Evolutionary conservation across 768 basidiomycete genomes (phyloP), one percentile per base, ranked within the genome.

Genomic region (Leccinellum luteum): DNA sequence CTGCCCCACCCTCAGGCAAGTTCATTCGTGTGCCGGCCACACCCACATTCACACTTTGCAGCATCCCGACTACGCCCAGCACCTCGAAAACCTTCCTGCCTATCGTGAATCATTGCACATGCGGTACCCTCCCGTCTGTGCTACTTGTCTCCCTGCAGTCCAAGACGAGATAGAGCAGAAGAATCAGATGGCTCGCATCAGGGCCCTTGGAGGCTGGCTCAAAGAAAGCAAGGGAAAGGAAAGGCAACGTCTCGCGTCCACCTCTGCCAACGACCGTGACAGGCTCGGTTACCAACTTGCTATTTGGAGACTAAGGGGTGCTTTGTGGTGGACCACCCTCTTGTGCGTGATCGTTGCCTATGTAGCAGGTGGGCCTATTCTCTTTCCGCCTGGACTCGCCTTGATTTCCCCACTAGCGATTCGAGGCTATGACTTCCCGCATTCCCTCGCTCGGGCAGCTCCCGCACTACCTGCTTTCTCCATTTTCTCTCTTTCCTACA

Each of bases 101-200:
- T 96, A 97, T 72, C 81, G 83, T 41, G 79, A 82, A 61, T 89
- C 87, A 1, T 76, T 98, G 19, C 83, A 94, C 62, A 59, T 74
- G 13, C 89, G 94, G 9, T 97, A 97, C 68, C 94, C 95, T 9
- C 92, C 89, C 2, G 87, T 96, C 31, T 98, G 94, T 70, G 75
- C 78, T 0, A 71, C 76, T 4, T 98, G 94, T 66, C 77, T 82
- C 25, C 89, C 91, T 0, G 80, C 80, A 1, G 92, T 96, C 0
- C 90, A 95, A 65, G 90, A 90, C 32, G 87, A 90, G 64, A 86
- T 98, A 48, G 76, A 78, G 49, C 81, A 79, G 62, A 89, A 89
- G 63, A 87, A 96, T 60, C 80, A 87, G 54, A 90, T 92, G 85
- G 94, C 92, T 15, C 86, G 85, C 34, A 84, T 81, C 21, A 83